Conservation (phyloP, 179 eudicot species). For the Silene vulgaris region DNA sequence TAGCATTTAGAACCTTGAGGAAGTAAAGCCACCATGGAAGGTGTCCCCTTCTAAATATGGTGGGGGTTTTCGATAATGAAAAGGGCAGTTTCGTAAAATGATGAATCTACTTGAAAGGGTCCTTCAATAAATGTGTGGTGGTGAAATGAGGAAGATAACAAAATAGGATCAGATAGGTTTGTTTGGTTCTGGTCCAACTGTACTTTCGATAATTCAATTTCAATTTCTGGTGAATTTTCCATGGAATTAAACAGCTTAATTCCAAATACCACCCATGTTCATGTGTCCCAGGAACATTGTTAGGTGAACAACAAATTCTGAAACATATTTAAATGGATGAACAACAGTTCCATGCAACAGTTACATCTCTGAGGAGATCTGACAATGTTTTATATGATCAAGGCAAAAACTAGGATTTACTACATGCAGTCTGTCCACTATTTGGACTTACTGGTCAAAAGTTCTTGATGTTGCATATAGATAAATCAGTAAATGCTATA, state of each 20-base stretch:
- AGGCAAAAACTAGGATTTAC: neutral
- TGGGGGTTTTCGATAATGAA: constrained; percentile 18
- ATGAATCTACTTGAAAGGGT: constrained; percentile 22
- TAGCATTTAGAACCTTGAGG: constrained; percentile 5
- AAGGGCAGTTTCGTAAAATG: constrained; percentile 27
- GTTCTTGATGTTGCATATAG: neutral
- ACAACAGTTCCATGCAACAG: constrained; percentile 6
- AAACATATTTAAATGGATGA: neutral
- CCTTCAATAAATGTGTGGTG: constrained; percentile 37
- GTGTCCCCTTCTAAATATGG: constrained; percentile 20
- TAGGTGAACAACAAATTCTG: constrained; percentile 15
- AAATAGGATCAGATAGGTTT: constrained; percentile 30
- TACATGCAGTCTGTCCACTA: neutral
- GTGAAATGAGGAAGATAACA: constrained; percentile 34
- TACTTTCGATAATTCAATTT: neutral
- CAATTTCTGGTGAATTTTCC: constrained; percentile 13
- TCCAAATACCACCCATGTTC: constrained; percentile 20
- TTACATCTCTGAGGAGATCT: constrained; percentile 6
- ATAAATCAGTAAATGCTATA: neutral
- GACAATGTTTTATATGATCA: constrained; percentile 11
- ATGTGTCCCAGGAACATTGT: constrained; percentile 15
- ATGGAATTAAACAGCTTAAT: constrained; percentile 13
- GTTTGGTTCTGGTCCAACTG: constrained; percentile 19
- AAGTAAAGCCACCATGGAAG: constrained; percentile 16
- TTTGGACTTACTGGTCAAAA: neutral